These are phyloP conservation scores for Lithospermum erythrorhizon DNA, from an alignment of 257 asterid genomes.

Conservation along the genomic window DNA sequence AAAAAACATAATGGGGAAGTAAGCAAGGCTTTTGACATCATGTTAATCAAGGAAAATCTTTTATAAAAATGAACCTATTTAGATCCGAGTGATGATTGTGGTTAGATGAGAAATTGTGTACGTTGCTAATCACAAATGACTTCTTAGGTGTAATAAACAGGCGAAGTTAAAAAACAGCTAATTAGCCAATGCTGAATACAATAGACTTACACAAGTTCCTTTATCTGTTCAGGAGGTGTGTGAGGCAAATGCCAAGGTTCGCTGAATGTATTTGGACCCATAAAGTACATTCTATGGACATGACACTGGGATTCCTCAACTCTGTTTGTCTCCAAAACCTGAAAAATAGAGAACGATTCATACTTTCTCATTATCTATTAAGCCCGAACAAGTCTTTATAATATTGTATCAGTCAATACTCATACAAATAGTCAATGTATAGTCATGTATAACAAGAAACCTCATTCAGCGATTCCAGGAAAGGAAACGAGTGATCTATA, in stretches of 20 bases:
- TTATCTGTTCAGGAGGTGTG: constrained; percentile 88
- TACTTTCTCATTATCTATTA: neutral
- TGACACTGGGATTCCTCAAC: constrained; percentile 97
- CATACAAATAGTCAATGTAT: constrained; percentile 1
- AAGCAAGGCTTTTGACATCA: too few relatives aligned
- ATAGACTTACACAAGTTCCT: constrained; percentile 80
- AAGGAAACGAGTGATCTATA: constrained; percentile 93
- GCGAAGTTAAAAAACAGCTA: neutral
- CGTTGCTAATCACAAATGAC: neutral
- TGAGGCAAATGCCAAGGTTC: constrained; percentile 99
- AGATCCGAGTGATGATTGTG: neutral
- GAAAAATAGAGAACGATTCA: constrained; percentile 20
- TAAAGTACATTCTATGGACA: constrained; percentile 91
- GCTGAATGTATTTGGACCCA: constrained; percentile 87
- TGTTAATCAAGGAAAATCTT: neutral
- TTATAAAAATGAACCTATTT: neutral
- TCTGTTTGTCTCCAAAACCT: constrained; percentile 98
- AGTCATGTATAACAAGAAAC: constrained; percentile 22
- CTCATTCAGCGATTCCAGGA: constrained; percentile 96
- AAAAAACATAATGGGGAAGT: constrained; percentile 1
- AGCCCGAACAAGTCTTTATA: neutral
- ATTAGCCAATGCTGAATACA: constrained; percentile 1
- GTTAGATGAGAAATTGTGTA: neutral
- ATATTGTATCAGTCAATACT: neutral
- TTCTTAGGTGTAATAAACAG: neutral